A percentile compares a stretch with the other conserved stretches of the same genome.
Conservation (phyloP, 2,329 filamentous ascomycete genomes). For the Paraphoma chrysanthemicola region DNA sequence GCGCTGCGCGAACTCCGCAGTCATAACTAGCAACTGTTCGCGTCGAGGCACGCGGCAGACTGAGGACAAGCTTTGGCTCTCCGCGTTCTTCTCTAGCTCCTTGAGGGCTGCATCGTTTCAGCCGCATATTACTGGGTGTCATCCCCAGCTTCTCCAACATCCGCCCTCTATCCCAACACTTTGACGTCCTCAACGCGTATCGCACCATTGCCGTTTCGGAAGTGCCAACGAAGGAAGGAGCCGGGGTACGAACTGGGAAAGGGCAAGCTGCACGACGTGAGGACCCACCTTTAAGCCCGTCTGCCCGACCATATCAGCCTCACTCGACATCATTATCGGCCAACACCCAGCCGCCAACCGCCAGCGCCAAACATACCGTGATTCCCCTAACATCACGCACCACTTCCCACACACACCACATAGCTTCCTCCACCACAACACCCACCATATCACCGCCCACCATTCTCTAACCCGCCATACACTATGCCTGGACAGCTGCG, state of each 20-base stretch:
- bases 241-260: too few relatives aligned
- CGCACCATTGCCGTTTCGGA: constrained; percentile 18
- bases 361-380: constrained; percentile 10
- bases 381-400: constrained; percentile 8
- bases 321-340: constrained; percentile 25
- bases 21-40: constrained; percentile 11
- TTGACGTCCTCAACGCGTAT: constrained; percentile 9
- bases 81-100: constrained; percentile 36
- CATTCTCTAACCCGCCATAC: constrained; percentile 3
- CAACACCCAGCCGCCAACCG: constrained; percentile 15
- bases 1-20: constrained; percentile 13
- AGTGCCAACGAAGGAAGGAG: too few relatives aligned
- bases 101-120: constrained; percentile 19
- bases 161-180: too few relatives aligned
- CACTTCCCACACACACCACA: constrained; percentile 2
- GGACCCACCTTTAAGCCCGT: constrained; percentile 16
- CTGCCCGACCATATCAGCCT: constrained; percentile 27
- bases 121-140: constrained; percentile 7
- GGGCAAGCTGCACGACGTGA: too few relatives aligned
- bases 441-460: neutral
- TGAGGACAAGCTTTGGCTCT: constrained; percentile 23
- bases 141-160: constrained; percentile 3
- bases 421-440: constrained; percentile 1
- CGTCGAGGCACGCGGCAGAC: constrained; percentile 5
- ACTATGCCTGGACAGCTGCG: constrained; percentile 54